Percentiles rank a stretch among this genome's conserved stretches.
phyloP scores from a whole-genome alignment of 2,329 filamentous ascomycete species.

The Pseudogymnoascus sp. region DNA sequence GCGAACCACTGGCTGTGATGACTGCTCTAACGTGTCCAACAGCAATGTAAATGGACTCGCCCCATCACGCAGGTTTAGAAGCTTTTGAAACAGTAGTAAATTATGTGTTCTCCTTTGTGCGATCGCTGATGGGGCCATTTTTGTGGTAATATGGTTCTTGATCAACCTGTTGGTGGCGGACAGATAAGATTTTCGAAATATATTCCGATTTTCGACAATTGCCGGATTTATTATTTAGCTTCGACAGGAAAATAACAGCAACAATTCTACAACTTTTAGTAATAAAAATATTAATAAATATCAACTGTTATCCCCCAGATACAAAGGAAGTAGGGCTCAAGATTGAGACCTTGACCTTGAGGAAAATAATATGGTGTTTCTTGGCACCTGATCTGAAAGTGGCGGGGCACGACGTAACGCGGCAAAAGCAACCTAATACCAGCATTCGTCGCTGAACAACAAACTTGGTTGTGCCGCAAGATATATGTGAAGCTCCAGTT shows the following conservation, averaged over 20 bases:
- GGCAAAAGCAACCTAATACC: neutral
- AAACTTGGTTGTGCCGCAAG: neutral
- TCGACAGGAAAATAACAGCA: neutral
- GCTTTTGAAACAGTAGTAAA: conserved; percentile 72
- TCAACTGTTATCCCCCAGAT: too few species aligned
- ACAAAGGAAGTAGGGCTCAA: neutral
- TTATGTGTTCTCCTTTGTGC: conserved; percentile 76
- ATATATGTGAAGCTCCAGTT: neutral
- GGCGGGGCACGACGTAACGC: neutral
- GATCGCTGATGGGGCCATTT: conserved; percentile 50
- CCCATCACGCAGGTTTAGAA: conserved; percentile 70
- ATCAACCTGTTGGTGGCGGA: neutral
- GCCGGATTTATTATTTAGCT: neutral
- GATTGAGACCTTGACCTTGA: neutral
- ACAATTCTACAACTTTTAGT: neutral
- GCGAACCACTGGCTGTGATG: conserved; percentile 58
- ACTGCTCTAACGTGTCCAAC: conserved; percentile 79
- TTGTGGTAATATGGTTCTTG: neutral
- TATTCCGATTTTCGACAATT: neutral
- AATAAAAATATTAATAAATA: neutral
- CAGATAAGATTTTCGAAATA: neutral
- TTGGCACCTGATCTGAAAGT: neutral
- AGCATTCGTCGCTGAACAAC: neutral
- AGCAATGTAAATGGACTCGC: conserved; percentile 82
- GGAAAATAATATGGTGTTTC: neutral